Evolutionary conservation across 371 early-diverging fungal genomes (phyloP).

Genomic region (Dinochytrium kinnereticum): DNA sequence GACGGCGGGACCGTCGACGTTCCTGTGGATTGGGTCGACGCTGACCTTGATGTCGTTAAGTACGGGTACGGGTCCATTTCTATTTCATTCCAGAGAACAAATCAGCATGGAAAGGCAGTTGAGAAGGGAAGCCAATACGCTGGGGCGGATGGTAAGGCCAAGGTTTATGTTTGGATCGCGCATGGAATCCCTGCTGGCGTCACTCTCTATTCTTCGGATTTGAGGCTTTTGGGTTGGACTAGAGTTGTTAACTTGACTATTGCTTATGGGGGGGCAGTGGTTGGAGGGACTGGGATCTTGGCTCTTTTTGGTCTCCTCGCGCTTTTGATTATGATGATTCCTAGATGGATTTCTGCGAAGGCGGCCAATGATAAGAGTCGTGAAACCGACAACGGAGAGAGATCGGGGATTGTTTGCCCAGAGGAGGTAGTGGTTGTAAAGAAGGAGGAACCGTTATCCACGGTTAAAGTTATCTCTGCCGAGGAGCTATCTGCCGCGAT

Average conservation of each 20-base stretch:
- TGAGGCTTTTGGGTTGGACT: background rate
- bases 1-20: conserved; percentile 1
- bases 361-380: background rate
- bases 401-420: background rate
- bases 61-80: conserved; percentile 11
- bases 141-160: conserved; percentile 14
- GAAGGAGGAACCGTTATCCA: no score
- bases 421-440: no score
- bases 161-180: conserved; percentile 28
- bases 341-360: background rate
- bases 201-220: conserved; percentile 27
- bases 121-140: no score
- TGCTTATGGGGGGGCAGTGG: background rate
- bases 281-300: background rate
- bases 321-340: background rate
- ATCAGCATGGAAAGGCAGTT: background rate
- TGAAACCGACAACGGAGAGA: background rate
- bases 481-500: no score
- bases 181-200: conserved; percentile 27
- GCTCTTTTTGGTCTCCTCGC: background rate
- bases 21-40: background rate
- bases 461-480: no score
- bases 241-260: background rate
- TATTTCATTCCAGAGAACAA: background rate
- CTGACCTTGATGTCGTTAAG: conserved; percentile 2